Evolutionary conservation across 495 filamentous ascomycete species (phyloP).

Genomic region (Schizothecium vesticola): DNA sequence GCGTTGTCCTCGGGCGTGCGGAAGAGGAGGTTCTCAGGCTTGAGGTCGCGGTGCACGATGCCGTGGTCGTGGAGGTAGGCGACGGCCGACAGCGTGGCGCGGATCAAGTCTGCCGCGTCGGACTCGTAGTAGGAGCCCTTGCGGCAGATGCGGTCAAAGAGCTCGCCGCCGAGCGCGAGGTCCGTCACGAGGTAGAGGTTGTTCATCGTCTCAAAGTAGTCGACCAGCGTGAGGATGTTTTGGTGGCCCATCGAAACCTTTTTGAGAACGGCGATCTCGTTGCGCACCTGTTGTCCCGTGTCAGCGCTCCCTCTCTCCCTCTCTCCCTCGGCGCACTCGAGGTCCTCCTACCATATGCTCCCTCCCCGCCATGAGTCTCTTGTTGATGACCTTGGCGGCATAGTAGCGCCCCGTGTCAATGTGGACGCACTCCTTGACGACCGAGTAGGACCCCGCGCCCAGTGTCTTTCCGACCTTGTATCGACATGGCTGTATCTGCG

Average conservation of each 20-base stretch:
- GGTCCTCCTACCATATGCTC: constrained; percentile 84
- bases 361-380: constrained; percentile 91
- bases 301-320: too few species aligned
- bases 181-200: constrained; percentile 98
- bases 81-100: constrained; percentile 91
- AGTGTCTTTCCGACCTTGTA: constrained; percentile 99
- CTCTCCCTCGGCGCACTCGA: not conserved
- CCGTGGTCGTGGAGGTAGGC: constrained; percentile 98
- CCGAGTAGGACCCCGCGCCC: constrained; percentile 93
- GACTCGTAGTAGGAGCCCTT: constrained; percentile 98
- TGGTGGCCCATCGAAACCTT: constrained; percentile 95
- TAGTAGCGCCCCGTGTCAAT: constrained; percentile 98
- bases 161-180: constrained; percentile 90
- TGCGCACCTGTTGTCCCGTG: constrained; percentile 65
- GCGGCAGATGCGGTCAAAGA: constrained; percentile 96
- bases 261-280: constrained; percentile 96
- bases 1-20: constrained; percentile 76
- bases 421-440: constrained; percentile 99
- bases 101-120: constrained; percentile 91
- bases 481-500: constrained; percentile 54
- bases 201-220: constrained; percentile 99
- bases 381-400: constrained; percentile 99
- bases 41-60: constrained; percentile 85
- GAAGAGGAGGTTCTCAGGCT: constrained; percentile 75
- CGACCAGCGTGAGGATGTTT: constrained; percentile 94